A percentile compares a stretch with the other conserved stretches of the same genome.
These are phyloP conservation scores for Phaeotremella fagi DNA, from an alignment of 768 basidiomycete genomes.

Conservation along the genomic window DNA sequence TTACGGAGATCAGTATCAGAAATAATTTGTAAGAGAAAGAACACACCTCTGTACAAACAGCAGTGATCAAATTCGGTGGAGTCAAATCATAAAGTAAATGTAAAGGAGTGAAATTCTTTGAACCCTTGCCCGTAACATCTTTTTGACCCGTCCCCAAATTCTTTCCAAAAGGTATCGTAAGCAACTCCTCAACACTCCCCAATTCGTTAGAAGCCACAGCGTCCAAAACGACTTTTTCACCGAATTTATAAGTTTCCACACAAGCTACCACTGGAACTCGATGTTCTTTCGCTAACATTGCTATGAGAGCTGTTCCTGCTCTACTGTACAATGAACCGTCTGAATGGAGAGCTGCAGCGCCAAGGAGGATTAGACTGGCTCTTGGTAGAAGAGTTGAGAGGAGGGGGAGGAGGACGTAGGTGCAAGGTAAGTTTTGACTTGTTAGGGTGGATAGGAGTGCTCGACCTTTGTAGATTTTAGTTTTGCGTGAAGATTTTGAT, in stretches of 20 bases:
- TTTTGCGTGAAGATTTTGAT: not conserved
- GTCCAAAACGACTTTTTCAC: slow-evolving; percentile 85
- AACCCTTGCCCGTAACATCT: not conserved
- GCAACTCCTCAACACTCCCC: slow-evolving; percentile 53
- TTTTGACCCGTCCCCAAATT: slow-evolving; percentile 1
- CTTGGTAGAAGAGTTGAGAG: slow-evolving; percentile 58
- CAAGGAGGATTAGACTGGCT: slow-evolving; percentile 78
- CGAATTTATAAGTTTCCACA: slow-evolving; percentile 98
- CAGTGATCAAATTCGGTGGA: slow-evolving; percentile 84
- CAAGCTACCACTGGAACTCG: slow-evolving; percentile 92
- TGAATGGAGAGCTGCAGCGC: slow-evolving; percentile 88
- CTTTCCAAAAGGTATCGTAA: slow-evolving; percentile 7
- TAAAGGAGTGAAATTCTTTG: slow-evolving; percentile 65
- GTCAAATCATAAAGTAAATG: slow-evolving; percentile 93
- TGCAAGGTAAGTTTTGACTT: slow-evolving; percentile 68
- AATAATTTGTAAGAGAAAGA: not conserved
- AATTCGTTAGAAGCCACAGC: slow-evolving; percentile 94
- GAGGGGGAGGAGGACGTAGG: slow-evolving; percentile 85
- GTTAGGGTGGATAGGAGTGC: slow-evolving; percentile 66
- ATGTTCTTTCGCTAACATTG: slow-evolving; percentile 88
- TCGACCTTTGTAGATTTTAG: slow-evolving; percentile 60
- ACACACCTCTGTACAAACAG: slow-evolving; percentile 82
- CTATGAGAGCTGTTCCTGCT: slow-evolving; percentile 90
- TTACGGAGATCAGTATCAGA: not conserved
- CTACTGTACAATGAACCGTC: slow-evolving; percentile 92